Percentiles rank a stretch among this genome's conserved stretches.
Conservation (phyloP, 164 flowering plant species). For the Liquidambar formosana region DNA sequence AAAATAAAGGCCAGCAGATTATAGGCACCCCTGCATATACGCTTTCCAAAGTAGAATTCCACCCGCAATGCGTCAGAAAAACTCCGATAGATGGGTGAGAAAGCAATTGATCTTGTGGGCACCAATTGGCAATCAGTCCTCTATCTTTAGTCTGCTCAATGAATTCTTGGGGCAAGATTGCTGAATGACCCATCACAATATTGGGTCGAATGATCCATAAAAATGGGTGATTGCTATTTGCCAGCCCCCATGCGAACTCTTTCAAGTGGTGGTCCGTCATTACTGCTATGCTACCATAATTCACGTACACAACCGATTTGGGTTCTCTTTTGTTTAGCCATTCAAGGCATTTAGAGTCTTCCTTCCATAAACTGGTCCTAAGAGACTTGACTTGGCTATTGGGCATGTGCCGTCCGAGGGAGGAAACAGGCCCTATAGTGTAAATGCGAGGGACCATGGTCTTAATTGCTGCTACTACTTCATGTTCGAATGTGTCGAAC, state of each 20-base stretch:
- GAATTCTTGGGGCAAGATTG: too few species aligned
- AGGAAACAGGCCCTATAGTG: not conserved
- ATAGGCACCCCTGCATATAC: not conserved
- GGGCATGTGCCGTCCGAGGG: not conserved
- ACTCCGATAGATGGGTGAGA: not conserved
- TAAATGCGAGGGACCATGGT: too few species aligned
- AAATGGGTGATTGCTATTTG: conserved; percentile 10
- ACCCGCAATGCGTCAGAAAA: conserved; percentile 5
- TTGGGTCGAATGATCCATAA: conserved; percentile 8
- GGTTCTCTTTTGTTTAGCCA: conserved; percentile 5
- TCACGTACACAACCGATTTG: conserved; percentile 7
- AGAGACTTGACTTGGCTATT: not conserved
- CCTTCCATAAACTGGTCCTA: conserved; percentile 2
- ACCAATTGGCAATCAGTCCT: too few species aligned
- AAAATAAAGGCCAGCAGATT: conserved; percentile 9
- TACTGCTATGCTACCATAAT: conserved; percentile 1
- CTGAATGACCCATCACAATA: conserved; percentile 3
- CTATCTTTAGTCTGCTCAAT: not conserved
- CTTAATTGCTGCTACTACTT: not conserved
- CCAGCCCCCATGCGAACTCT: conserved; percentile 8
- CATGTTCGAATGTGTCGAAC: not conserved
- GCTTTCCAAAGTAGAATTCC: conserved; percentile 10
- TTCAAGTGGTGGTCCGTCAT: conserved; percentile 8
- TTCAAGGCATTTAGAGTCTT: not conserved
- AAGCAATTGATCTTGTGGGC: not conserved